phyloP scores from a whole-genome alignment of 192 early-diverging fungal species.

The Linnemannia schmuckeri region DNA sequence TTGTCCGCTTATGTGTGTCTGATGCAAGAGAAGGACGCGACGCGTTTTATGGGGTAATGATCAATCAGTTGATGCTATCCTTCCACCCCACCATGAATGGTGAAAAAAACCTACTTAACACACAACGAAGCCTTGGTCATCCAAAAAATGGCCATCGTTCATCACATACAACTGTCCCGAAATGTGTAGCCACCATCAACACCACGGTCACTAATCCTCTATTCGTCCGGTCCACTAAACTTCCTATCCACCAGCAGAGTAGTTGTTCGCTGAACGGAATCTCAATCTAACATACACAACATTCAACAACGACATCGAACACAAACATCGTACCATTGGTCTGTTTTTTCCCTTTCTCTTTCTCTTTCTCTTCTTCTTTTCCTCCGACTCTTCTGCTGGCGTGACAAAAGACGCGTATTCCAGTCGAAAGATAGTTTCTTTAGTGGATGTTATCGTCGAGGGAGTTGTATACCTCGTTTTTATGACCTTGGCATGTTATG shows the following conservation, averaged over 20 bases:
- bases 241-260: neutral
- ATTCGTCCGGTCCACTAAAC: neutral
- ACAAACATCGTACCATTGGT: neutral
- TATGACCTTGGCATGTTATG: neutral
- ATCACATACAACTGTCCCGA: neutral
- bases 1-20: too few species aligned
- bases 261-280: neutral
- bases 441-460: neutral
- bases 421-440: neutral
- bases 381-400: neutral
- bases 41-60: too few species aligned
- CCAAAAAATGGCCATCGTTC: neutral
- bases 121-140: neutral
- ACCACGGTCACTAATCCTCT: neutral
- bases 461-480: neutral
- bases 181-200: neutral
- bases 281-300: neutral
- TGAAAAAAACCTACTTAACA: neutral
- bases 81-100: neutral
- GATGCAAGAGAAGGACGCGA: too few species aligned
- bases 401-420: neutral
- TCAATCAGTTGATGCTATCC: too few species aligned
- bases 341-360: neutral
- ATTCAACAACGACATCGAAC: neutral
- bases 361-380: neutral